Evolutionary conservation across 148 eudicot species (phyloP).

Genomic region (Camellia japonica): DNA sequence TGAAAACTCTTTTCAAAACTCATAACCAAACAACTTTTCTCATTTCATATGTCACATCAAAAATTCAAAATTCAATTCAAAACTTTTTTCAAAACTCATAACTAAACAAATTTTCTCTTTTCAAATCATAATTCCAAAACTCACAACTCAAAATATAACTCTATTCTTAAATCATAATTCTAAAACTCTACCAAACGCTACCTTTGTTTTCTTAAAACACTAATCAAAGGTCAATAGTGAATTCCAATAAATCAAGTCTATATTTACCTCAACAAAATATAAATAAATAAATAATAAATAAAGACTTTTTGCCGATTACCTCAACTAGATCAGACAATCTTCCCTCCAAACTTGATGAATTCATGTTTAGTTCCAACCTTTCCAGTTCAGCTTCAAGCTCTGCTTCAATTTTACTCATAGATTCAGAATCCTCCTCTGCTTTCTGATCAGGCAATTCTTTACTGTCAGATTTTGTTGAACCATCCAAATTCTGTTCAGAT

Average conservation of each 20-base stretch:
- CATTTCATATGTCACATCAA: too few relatives aligned
- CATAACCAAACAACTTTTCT: too few relatives aligned
- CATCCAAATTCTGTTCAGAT: conserved; percentile 30
- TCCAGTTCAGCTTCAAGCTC: conserved; percentile 98
- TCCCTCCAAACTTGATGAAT: conserved; percentile 50
- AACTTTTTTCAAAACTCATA: too few relatives aligned
- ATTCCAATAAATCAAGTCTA: background rate
- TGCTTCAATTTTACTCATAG: conserved; percentile 84
- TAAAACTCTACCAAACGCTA: too few relatives aligned
- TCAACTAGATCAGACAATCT: conserved; percentile 40
- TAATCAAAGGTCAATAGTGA: background rate
- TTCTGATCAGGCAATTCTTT: conserved; percentile 36
- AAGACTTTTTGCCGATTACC: conserved; percentile 38
- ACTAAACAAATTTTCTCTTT: too few relatives aligned
- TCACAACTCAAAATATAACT: too few relatives aligned
- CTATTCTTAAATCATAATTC: too few relatives aligned
- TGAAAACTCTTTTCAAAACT: too few relatives aligned
- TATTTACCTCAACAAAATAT: background rate
- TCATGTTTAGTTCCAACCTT: conserved; percentile 77
- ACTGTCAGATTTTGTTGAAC: conserved; percentile 18
- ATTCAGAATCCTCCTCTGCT: conserved; percentile 37
- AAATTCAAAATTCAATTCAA: too few relatives aligned
- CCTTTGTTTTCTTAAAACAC: too few relatives aligned
- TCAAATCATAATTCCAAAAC: too few relatives aligned
- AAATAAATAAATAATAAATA: too few relatives aligned